A percentile compares a stretch with the other conserved stretches of the same genome.
Conservation (phyloP, 169 alveolate genomes). For the Plasmodium fragile region DNA sequence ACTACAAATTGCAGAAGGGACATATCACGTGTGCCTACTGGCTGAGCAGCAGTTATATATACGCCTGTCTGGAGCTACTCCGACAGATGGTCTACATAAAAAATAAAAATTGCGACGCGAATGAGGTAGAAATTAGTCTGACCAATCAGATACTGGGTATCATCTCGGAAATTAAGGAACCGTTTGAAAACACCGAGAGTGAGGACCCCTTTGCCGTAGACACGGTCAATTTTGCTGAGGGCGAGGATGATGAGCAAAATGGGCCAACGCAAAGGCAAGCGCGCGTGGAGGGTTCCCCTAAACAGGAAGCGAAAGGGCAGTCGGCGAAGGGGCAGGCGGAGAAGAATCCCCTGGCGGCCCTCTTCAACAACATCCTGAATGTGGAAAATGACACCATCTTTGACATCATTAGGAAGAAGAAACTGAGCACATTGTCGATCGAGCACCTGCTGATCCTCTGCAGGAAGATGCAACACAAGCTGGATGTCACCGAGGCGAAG, state of each 20-base stretch:
- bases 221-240: conserved; percentile 15
- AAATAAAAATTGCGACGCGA: conserved; percentile 7
- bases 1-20: conserved; percentile 69
- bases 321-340: not conserved
- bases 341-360: not conserved
- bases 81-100: conserved; percentile 71
- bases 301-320: not conserved
- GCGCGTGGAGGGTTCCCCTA: not conserved
- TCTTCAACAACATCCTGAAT: conserved; percentile 44
- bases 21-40: conserved; percentile 73
- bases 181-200: conserved; percentile 50
- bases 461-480: conserved; percentile 66
- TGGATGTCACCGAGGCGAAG: conserved; percentile 68
- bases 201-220: not conserved
- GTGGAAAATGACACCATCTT: conserved; percentile 66
- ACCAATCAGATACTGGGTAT: conserved; percentile 48
- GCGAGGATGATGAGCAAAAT: not conserved
- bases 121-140: conserved; percentile 47
- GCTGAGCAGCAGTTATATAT: conserved; percentile 61
- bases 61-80: conserved; percentile 56
- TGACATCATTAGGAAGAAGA: conserved; percentile 56
- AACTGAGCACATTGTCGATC: conserved; percentile 33
- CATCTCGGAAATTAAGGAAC: conserved; percentile 73
- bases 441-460: conserved; percentile 58
- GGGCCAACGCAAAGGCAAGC: not conserved